phyloP scores from a whole-genome alignment of 768 basidiomycete genomes.

The Hortiboletus flavorubellus region DNA sequence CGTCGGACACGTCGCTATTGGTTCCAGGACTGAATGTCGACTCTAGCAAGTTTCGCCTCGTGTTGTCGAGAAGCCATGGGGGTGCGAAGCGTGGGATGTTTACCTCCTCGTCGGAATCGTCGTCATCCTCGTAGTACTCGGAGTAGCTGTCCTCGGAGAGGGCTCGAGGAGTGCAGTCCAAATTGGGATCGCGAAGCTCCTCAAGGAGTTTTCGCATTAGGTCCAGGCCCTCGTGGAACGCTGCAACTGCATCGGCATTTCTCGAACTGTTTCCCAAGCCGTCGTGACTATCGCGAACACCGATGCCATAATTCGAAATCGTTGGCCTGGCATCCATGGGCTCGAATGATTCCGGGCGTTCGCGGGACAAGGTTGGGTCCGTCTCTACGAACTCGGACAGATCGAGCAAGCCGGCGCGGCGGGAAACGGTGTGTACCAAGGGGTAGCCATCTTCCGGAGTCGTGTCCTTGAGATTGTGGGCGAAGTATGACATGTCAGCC shows the following conservation, averaged over 20 bases:
- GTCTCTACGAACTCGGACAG: not conserved
- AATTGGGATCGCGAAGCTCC: slow-evolving; percentile 12
- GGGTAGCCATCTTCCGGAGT: not conserved
- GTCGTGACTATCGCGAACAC: not conserved
- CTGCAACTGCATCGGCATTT: not conserved
- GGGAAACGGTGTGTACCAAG: not conserved
- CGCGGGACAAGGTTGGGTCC: not conserved
- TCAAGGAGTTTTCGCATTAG: slow-evolving; percentile 14
- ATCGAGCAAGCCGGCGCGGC: not conserved
- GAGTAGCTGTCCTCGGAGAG: slow-evolving; percentile 8
- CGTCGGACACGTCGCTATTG: slow-evolving; percentile 1
- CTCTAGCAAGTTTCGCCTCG: not conserved
- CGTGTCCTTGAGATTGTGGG: not conserved
- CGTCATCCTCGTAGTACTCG: not conserved
- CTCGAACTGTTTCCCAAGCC: not conserved
- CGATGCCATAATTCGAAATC: not conserved
- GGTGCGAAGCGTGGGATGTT: not conserved
- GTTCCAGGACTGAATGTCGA: not conserved
- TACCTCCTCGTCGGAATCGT: not conserved
- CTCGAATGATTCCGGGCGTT: not conserved
- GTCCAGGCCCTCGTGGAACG: not conserved
- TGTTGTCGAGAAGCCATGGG: not conserved
- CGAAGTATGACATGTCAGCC: slow-evolving; percentile 1
- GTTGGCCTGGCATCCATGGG: not conserved
- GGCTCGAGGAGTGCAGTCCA: slow-evolving; percentile 4